Evolutionary conservation across 768 basidiomycete genomes (phyloP).

Genomic region (Auricularia heimuer): DNA sequence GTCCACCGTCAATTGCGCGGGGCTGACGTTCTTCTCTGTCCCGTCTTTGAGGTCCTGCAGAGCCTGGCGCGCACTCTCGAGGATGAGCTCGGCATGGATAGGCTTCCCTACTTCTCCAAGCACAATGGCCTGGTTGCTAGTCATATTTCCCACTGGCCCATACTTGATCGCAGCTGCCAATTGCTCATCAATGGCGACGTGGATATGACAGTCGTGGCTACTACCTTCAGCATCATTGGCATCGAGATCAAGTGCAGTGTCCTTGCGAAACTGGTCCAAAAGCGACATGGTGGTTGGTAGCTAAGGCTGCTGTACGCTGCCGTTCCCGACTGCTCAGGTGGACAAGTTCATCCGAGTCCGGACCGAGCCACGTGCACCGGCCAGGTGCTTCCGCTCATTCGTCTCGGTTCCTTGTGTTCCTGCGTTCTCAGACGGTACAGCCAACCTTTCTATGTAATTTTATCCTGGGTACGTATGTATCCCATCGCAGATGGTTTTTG

Average conservation of each 20-base stretch:
- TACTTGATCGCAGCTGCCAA: slow-evolving; percentile 5
- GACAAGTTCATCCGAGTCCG: too few species aligned
- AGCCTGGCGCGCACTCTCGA: slow-evolving; percentile 10
- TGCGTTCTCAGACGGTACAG: too few species aligned
- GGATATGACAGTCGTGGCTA: not conserved
- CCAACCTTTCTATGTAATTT: too few species aligned
- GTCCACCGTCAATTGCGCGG: slow-evolving; percentile 13
- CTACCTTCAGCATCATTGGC: slow-evolving; percentile 12
- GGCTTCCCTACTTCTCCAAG: slow-evolving; percentile 10
- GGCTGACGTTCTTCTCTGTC: slow-evolving; percentile 1
- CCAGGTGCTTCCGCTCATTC: too few species aligned
- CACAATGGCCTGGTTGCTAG: slow-evolving; percentile 14
- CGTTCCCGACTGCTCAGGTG: too few species aligned
- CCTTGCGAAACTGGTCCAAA: slow-evolving; percentile 12
- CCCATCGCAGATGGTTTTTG: too few species aligned
- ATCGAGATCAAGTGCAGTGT: slow-evolving; percentile 15
- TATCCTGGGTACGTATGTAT: too few species aligned
- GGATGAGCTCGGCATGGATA: slow-evolving; percentile 7
- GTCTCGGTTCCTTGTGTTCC: too few species aligned
- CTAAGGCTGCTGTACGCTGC: not conserved
- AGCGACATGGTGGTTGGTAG: slow-evolving; percentile 3
- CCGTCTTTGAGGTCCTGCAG: slow-evolving; percentile 1
- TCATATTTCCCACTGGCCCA: slow-evolving; percentile 14
- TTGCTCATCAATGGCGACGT: too few species aligned
- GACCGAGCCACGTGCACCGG: too few species aligned